Evolutionary conservation across 257 asterid species (phyloP), one percentile per base, ranked within the genome.

Genomic region (Fraxinus quadrangulata): DNA sequence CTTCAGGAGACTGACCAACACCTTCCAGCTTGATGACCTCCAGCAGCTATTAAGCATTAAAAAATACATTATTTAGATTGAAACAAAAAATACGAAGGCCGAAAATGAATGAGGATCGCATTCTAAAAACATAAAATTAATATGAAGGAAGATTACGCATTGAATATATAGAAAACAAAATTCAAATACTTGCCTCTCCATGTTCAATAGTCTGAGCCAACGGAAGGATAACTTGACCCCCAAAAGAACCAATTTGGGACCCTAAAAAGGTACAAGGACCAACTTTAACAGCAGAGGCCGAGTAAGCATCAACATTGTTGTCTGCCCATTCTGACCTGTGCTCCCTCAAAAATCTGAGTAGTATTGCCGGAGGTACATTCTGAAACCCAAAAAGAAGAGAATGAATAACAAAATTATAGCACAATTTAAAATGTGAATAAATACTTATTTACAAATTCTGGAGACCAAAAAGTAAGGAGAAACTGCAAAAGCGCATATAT

Each of bases 291-390:
- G 97, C 93, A 61, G 91, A 88, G 67, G 98, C 97, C 39, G 98
- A 85, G 85, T 89, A 93, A 61, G 96, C 90, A 78, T 93, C 97
- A 4, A 90, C 87, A 71, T 82, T 92, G 76, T 83, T 91, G 83
- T 93, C 97, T 14, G 98, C 98, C 98, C 98, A 93, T 83, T 93
- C 98, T 5, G 98, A 93, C 72, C 98, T 84, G 81, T 93, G 98
- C 88, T 93, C 98, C 71, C 98, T 82, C 51, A 93, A 78, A 74
- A 93, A 93, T 81, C 96, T 81, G 2, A 93, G 93, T 66, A 93
- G 90, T 79, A 93, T 89, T 12, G 98, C 95, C 24, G 98, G 96
- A 82, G 97, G 95, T 75, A 93, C 98, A 71, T 93, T 91, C 97
- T 93, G 86, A 31, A 86, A 77, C 74, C 68, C 6, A 71, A 75